Base-by-base conservation (phyloP, 2,329 filamentous ascomycete species). In the Knufia fluminis region DNA sequence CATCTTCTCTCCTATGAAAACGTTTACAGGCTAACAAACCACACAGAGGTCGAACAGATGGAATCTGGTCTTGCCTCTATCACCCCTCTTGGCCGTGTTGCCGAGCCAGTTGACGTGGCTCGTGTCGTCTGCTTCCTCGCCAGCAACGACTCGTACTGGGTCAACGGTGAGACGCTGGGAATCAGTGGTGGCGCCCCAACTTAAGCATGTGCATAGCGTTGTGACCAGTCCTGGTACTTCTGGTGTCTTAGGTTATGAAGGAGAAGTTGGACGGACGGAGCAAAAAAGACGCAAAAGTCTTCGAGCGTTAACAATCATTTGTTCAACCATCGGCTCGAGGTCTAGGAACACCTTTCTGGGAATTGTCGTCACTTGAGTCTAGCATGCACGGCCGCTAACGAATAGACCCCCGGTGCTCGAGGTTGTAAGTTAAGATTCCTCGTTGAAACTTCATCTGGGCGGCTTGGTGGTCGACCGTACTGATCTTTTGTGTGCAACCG, bases 131-230 rank as follows among this genome's bases (percentile, higher is more conserved):
- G 72, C 52, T 71, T 75, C 58, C 64, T 81, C 36, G 71, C 76
- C 56, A 75, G 73, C 56, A 69, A 73, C 4, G 79, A 80, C 59
- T 75, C 76, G 50, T 77, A 80, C 65, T 82, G 79, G 79, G 77
- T 82, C 61, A 82, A 82, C 61, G 79, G 46, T 42, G 46, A 49
- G 46, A 49, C 46, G 9, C 23, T 49, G 24, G 46, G 46, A 28
- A 43, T 49, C 22, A 43, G 38, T 14, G 46, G 46, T 22, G 46
- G 46, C 43, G 46, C 46, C 4, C 46, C 46, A 33, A 49, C 46
- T 14, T 49, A 49, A 24, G 26, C 33, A 40, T 36, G 22, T 43
- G 40, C 22, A 43, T n/a, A n/a, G n/a, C n/a, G n/a, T n/a, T n/a
- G n/a, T n/a, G n/a, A n/a, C n/a, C n/a, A n/a, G n/a, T n/a, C n/a